A percentile compares a stretch with the other conserved stretches of the same genome.
Evolutionary conservation across 2,329 filamentous ascomycete genomes (phyloP).

Genomic region (Dothideomycetes sp.): DNA sequence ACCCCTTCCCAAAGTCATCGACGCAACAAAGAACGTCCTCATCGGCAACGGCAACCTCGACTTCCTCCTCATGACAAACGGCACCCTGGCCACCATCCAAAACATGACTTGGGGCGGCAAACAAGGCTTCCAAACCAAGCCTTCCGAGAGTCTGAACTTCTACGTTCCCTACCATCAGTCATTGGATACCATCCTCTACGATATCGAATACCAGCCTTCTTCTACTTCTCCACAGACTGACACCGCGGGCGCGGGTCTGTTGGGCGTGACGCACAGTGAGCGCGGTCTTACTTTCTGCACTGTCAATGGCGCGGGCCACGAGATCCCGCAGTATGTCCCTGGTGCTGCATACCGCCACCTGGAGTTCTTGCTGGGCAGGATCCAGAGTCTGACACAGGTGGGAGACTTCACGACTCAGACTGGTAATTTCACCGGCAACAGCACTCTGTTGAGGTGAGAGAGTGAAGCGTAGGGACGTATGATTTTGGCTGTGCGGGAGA

Average conservation of each 20-base stretch:
- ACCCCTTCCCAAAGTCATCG: constrained; percentile 18
- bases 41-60: constrained; percentile 19
- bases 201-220: constrained; percentile 4
- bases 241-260: constrained; percentile 14
- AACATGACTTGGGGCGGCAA: constrained; percentile 21
- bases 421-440: constrained; percentile 17
- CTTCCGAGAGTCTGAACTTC: constrained; percentile 12
- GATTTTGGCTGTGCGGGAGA: too few relatives aligned
- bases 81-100: constrained; percentile 17
- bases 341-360: constrained; percentile 56
- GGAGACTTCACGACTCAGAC: constrained; percentile 25
- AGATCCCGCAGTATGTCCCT: constrained; percentile 7
- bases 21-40: constrained; percentile 21
- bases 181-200: neutral
- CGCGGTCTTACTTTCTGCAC: constrained; percentile 18
- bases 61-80: constrained; percentile 17
- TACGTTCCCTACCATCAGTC: constrained; percentile 14
- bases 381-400: constrained; percentile 40
- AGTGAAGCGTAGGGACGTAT: too few relatives aligned
- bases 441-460: too few relatives aligned
- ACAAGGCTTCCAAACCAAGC: constrained; percentile 17
- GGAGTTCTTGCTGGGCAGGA: constrained; percentile 63
- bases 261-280: constrained; percentile 16
- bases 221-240: neutral
- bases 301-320: constrained; percentile 18